phyloP scores from a whole-genome alignment of 371 early-diverging fungal species.

The Rhizopus delemar region DNA sequence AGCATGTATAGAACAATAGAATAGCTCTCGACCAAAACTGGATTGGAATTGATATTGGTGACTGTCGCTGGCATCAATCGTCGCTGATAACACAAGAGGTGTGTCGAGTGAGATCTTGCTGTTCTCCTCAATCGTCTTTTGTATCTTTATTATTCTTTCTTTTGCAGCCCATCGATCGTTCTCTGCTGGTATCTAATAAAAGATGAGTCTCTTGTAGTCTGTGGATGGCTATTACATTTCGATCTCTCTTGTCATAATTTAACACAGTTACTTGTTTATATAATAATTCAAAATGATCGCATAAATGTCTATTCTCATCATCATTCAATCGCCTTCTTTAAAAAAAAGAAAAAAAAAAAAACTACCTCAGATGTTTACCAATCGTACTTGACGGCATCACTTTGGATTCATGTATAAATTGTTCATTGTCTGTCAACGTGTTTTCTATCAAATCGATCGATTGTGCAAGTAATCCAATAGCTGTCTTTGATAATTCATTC shows the following conservation, averaged over 20 bases:
- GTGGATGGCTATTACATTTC: constrained; percentile 38
- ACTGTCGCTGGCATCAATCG: constrained; percentile 36
- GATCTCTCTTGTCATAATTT: constrained; percentile 48
- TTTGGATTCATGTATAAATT: constrained; percentile 48
- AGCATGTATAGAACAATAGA: constrained; percentile 62
- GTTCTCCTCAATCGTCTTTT: constrained; percentile 14
- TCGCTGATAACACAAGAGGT: constrained; percentile 29
- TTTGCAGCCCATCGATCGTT: constrained; percentile 42
- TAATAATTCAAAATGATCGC: constrained; percentile 46
- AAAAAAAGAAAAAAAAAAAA: constrained; percentile 1
- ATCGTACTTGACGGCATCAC: constrained; percentile 65
- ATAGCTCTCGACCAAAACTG: constrained; percentile 63
- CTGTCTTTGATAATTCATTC: constrained; percentile 5
- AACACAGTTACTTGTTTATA: constrained; percentile 29
- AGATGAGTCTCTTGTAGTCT: background rate
- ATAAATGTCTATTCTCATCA: constrained; percentile 30
- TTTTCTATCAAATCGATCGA: constrained; percentile 14
- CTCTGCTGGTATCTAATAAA: constrained; percentile 34
- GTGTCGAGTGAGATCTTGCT: constrained; percentile 17
- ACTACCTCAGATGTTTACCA: constrained; percentile 68
- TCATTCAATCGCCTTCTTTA: constrained; percentile 8
- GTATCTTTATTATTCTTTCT: constrained; percentile 18
- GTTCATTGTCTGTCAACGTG: constrained; percentile 5
- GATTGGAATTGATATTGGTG: constrained; percentile 36
- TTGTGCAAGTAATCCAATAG: constrained; percentile 20